A percentile compares a stretch with the other conserved stretches of the same genome.
These are phyloP conservation scores for Pleurotus citrinopileatus DNA, from an alignment of 768 basidiomycete genomes.

Conservation along the genomic window DNA sequence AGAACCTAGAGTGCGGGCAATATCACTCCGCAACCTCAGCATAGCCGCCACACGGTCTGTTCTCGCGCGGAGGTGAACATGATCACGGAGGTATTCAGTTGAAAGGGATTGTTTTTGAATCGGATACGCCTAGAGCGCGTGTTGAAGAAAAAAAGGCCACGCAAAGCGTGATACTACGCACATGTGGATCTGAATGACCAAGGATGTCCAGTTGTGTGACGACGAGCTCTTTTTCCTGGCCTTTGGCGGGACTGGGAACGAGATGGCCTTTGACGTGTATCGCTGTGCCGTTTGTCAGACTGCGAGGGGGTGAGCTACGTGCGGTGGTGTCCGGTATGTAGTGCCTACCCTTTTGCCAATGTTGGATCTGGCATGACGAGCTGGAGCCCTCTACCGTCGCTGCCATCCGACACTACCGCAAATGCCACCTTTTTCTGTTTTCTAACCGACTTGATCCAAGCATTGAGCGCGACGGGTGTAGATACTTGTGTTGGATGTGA, in stretches of 20 bases:
- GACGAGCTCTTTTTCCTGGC: constrained; percentile 46
- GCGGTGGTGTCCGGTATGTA: too few species aligned
- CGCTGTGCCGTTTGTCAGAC: constrained; percentile 40
- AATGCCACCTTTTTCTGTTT: constrained; percentile 89
- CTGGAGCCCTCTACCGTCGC: constrained; percentile 66
- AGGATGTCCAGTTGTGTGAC: constrained; percentile 42
- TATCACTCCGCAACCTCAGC: constrained; percentile 65
- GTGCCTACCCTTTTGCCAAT: constrained; percentile 28
- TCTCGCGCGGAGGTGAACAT: constrained; percentile 85
- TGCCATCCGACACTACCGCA: constrained; percentile 80
- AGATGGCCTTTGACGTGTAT: constrained; percentile 42
- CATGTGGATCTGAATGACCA: constrained; percentile 47
- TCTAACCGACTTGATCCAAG: constrained; percentile 85
- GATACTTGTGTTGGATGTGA: background rate
- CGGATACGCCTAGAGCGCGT: constrained; percentile 63
- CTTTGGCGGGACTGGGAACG: constrained; percentile 39
- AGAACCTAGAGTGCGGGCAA: constrained; percentile 53
- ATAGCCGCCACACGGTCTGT: constrained; percentile 71
- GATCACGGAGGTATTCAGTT: constrained; percentile 76
- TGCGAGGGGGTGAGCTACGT: constrained; percentile 15
- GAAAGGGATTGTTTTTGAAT: constrained; percentile 89
- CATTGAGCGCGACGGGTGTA: constrained; percentile 49
- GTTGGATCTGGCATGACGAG: constrained; percentile 59
- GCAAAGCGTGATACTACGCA: constrained; percentile 17
- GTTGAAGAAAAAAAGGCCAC: background rate